Evolutionary conservation across 2,329 filamentous ascomycete genomes (phyloP).

Genomic region (Blumeria graminis): DNA sequence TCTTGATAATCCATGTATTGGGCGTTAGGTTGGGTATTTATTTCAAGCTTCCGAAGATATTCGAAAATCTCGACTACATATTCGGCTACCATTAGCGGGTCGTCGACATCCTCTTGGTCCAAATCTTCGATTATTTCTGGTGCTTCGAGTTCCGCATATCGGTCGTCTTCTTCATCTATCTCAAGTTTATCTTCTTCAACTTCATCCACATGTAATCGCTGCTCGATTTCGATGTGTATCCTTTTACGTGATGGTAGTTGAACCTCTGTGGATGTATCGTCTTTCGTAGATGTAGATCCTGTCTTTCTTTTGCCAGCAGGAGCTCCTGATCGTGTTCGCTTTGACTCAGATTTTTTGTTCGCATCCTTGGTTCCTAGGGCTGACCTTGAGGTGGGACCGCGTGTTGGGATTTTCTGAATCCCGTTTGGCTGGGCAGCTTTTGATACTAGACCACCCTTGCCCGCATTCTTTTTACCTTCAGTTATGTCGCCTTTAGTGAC

Average conservation of each 20-base stretch:
- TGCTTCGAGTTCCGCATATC: conserved; percentile 10
- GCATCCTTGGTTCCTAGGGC: conserved; percentile 39
- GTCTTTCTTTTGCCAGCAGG: conserved; percentile 46
- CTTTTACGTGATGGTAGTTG: conserved; percentile 48
- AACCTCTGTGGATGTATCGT: conserved; percentile 34
- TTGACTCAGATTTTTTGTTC: conserved; percentile 42
- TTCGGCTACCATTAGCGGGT: conserved; percentile 93
- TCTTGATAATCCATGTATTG: conserved; percentile 90
- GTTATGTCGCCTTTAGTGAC: conserved; percentile 52
- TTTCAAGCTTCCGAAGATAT: conserved; percentile 72
- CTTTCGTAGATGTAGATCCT: conserved; percentile 32
- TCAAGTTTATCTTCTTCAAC: conserved; percentile 16
- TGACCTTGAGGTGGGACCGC: conserved; percentile 32
- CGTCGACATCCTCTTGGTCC: conserved; percentile 70
- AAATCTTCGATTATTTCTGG: conserved; percentile 34
- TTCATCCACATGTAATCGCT: conserved; percentile 17
- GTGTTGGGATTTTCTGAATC: conserved; percentile 43
- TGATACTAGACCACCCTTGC: conserved; percentile 46
- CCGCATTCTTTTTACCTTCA: conserved; percentile 54
- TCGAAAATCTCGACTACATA: conserved; percentile 96
- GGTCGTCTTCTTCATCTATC: conserved; percentile 12
- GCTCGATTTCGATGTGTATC: conserved; percentile 29
- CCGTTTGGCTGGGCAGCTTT: conserved; percentile 66
- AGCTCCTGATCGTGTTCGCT: conserved; percentile 50
- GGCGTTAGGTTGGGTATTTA: conserved; percentile 60